Evolutionary conservation across 345 rosid genomes (phyloP).

Genomic region (Kernera saxatilis): DNA sequence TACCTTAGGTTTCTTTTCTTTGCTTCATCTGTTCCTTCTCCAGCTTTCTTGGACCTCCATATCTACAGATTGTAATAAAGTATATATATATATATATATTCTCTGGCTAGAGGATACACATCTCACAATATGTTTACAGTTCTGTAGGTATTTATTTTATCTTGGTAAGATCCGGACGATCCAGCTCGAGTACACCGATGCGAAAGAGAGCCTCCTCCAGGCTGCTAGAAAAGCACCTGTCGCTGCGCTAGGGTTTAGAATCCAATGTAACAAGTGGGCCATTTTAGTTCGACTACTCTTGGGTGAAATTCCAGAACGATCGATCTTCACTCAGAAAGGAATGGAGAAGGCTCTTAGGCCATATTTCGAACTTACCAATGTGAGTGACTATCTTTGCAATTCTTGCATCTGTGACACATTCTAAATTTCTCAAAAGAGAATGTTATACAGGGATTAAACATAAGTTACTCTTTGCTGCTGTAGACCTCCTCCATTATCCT

Average conservation of each 20-base stretch:
- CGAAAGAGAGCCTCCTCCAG: conserved; percentile 82
- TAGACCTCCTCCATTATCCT: neutral
- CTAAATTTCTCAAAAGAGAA: neutral
- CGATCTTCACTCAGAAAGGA: conserved; percentile 80
- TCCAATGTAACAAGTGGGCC: conserved; percentile 88
- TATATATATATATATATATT: neutral
- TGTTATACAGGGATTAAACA: neutral
- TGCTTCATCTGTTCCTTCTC: neutral
- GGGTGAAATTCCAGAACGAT: conserved; percentile 87
- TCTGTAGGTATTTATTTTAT: conserved; percentile 80
- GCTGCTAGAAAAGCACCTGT: conserved; percentile 89
- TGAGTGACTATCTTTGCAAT: conserved; percentile 32
- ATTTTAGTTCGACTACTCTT: conserved; percentile 62
- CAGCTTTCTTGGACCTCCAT: neutral
- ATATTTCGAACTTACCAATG: conserved; percentile 87
- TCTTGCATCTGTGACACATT: neutral
- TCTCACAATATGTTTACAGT: conserved; percentile 41
- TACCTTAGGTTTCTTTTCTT: neutral
- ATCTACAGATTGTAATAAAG: neutral
- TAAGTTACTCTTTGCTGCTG: neutral
- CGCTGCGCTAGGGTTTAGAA: conserved; percentile 69
- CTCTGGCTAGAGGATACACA: neutral
- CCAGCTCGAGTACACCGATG: conserved; percentile 85
- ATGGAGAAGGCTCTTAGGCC: conserved; percentile 81
- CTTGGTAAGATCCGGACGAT: conserved; percentile 82